Evolutionary conservation across 768 basidiomycete species (phyloP).

Genomic region (Lentinula aciculospora): DNA sequence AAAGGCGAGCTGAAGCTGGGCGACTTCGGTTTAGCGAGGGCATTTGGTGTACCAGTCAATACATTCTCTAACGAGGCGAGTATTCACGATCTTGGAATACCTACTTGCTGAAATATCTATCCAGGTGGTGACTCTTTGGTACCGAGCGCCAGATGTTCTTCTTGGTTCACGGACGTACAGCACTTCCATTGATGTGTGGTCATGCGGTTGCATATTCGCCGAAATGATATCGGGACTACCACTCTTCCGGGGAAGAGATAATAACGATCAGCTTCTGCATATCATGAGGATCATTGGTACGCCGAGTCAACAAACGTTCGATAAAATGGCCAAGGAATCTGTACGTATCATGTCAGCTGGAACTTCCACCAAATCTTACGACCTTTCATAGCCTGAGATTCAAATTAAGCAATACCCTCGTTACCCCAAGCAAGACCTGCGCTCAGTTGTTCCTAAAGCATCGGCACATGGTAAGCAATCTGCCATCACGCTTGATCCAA

Average conservation of each 20-base stretch:
- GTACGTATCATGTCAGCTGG: conserved; percentile 37
- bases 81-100: background rate
- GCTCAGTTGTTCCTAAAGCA: conserved; percentile 80
- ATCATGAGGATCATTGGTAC: conserved; percentile 98
- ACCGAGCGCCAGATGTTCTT: conserved; percentile 95
- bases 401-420: conserved; percentile 80
- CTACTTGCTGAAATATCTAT: conserved; percentile 6
- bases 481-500: background rate
- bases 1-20: conserved; percentile 96
- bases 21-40: conserved; percentile 95
- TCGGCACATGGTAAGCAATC: conserved; percentile 62
- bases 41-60: conserved; percentile 98
- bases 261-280: conserved; percentile 94
- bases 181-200: conserved; percentile 99
- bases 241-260: conserved; percentile 93
- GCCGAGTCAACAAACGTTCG: conserved; percentile 80
- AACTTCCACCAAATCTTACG: background rate
- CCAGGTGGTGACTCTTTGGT: conserved; percentile 97
- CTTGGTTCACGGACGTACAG: conserved; percentile 96
- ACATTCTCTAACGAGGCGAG: conserved; percentile 93
- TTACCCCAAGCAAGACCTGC: conserved; percentile 79
- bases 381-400: conserved; percentile 65
- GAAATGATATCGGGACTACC: conserved; percentile 99
- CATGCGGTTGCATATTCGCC: conserved; percentile 97
- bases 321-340: conserved; percentile 86